A percentile compares a stretch with the other conserved stretches of the same genome.
phyloP scores from a whole-genome alignment of 2,329 filamentous ascomycete genomes.

The Fusarium sp. region DNA sequence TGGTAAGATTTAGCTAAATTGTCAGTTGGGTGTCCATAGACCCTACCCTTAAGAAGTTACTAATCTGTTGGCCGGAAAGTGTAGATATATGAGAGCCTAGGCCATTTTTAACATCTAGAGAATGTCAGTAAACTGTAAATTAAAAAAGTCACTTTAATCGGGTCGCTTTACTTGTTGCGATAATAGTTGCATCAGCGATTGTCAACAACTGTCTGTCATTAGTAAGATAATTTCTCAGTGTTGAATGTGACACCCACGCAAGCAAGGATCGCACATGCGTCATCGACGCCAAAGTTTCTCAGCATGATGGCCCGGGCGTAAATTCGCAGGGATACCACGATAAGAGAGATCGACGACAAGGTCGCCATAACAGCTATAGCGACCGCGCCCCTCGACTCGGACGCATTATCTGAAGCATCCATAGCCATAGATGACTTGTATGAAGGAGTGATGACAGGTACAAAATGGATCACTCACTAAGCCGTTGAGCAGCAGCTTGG shows the following conservation, averaged over 20 bases:
- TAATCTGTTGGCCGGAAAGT: neutral
- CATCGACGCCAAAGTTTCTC: neutral
- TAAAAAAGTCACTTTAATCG: fast-evolving
- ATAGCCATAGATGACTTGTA: neutral
- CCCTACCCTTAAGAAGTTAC: neutral
- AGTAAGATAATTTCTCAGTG: neutral
- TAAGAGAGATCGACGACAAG: neutral
- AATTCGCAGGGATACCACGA: neutral
- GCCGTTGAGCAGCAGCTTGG: neutral
- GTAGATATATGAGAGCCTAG: neutral
- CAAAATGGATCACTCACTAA: too few species aligned
- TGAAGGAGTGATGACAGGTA: neutral
- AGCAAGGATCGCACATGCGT: neutral
- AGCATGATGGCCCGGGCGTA: neutral
- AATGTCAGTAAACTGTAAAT: fast-evolving
- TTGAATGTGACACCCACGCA: neutral
- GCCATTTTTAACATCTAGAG: neutral
- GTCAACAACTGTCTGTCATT: neutral
- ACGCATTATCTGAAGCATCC: neutral
- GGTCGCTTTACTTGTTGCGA: neutral
- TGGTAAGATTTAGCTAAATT: fast-evolving
- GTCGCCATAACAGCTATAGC: neutral
- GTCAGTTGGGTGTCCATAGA: fast-evolving
- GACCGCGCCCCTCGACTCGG: neutral
- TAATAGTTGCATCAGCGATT: neutral